These are phyloP conservation scores for Trypanosoma melophagium DNA, from an alignment of 208 protist species.

Conservation along the genomic window DNA sequence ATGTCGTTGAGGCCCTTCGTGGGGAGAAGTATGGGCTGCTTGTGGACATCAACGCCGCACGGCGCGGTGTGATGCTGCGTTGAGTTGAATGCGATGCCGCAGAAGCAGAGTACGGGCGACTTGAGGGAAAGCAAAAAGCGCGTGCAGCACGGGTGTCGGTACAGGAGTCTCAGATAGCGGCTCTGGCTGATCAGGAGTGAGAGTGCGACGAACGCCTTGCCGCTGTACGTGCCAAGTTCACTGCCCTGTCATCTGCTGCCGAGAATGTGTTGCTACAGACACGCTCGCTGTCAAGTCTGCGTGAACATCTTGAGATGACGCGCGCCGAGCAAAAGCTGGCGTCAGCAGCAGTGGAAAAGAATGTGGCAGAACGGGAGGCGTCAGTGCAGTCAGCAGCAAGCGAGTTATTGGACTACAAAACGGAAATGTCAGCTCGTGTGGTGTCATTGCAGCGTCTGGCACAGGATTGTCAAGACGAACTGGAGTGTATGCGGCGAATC, in stretches of 20 bases:
- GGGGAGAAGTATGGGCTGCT: slow-evolving; percentile 31
- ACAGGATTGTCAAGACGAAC: slow-evolving; percentile 20
- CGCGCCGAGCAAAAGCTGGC: slow-evolving; percentile 15
- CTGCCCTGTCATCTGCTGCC: not conserved
- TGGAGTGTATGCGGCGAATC: slow-evolving; percentile 17
- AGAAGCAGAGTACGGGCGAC: not conserved
- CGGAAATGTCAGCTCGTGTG: slow-evolving; percentile 30
- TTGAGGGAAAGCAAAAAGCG: not conserved
- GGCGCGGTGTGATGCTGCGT: slow-evolving; percentile 20
- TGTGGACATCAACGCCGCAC: slow-evolving; percentile 23
- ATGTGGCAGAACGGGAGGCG: slow-evolving; percentile 14
- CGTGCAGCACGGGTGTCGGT: not conserved
- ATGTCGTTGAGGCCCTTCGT: slow-evolving; percentile 26
- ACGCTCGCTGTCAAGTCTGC: slow-evolving; percentile 19
- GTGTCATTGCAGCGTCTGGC: slow-evolving; percentile 29
- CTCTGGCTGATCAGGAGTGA: slow-evolving; percentile 24
- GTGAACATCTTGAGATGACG: slow-evolving; percentile 23
- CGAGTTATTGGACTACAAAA: slow-evolving; percentile 29
- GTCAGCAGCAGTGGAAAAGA: slow-evolving; percentile 15
- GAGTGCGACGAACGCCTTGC: slow-evolving; percentile 2
- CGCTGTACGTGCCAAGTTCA: slow-evolving; percentile 9
- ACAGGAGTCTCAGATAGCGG: slow-evolving; percentile 23
- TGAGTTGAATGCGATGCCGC: slow-evolving; percentile 16
- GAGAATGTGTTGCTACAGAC: slow-evolving; percentile 1
- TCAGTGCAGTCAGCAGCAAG: slow-evolving; percentile 10